Evolutionary conservation across 2,329 filamentous ascomycete genomes (phyloP).

Genomic region (Orbilia javanica): DNA sequence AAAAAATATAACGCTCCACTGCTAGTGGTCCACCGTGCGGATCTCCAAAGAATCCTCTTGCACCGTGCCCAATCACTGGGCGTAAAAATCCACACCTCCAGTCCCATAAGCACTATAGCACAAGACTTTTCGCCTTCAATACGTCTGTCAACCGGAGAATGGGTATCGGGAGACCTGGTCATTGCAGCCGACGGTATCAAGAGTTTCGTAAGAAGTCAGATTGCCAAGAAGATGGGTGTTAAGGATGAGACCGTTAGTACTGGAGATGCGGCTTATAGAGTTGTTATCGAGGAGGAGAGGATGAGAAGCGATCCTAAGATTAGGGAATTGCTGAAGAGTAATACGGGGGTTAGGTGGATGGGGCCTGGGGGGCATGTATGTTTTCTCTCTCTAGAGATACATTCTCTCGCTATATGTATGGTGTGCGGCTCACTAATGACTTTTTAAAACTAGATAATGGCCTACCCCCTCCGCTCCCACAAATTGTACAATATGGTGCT

Average conservation of each 20-base stretch:
- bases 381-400: not conserved
- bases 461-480: slow-evolving; percentile 45
- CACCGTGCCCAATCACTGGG: slow-evolving; percentile 65
- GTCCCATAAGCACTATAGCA: not conserved
- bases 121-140: slow-evolving; percentile 46
- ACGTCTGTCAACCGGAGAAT: slow-evolving; percentile 60
- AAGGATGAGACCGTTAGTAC: slow-evolving; percentile 68
- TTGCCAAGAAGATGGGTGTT: slow-evolving; percentile 65
- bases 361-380: slow-evolving; percentile 57
- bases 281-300: slow-evolving; percentile 68
- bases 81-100: slow-evolving; percentile 63
- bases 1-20: slow-evolving; percentile 65
- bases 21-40: slow-evolving; percentile 69
- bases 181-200: slow-evolving; percentile 70
- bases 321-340: slow-evolving; percentile 70
- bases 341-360: slow-evolving; percentile 55
- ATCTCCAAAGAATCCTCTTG: slow-evolving; percentile 67
- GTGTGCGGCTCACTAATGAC: too few species aligned
- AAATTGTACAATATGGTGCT: slow-evolving; percentile 56
- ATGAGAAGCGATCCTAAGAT: slow-evolving; percentile 67
- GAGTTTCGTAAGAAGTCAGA: slow-evolving; percentile 66
- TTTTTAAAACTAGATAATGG: slow-evolving; percentile 59
- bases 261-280: slow-evolving; percentile 72
- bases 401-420: not conserved
- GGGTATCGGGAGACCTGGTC: slow-evolving; percentile 66